A percentile compares a stretch with the other conserved stretches of the same genome.
Evolutionary conservation across 1,139 yeast genomes (phyloP).

Genomic region (Blastobotrys serpentis): DNA sequence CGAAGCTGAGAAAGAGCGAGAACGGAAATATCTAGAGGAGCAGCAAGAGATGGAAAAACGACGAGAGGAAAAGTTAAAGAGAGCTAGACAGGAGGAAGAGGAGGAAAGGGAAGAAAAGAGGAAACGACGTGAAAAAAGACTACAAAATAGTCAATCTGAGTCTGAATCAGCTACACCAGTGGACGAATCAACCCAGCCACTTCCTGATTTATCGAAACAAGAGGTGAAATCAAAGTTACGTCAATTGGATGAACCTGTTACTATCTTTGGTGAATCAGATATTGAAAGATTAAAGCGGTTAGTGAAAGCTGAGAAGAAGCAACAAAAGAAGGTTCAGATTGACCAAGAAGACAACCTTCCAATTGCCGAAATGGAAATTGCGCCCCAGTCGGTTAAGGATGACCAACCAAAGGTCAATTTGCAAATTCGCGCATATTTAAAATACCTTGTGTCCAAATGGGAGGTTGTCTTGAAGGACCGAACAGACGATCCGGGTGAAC

Average conservation of each 20-base stretch:
- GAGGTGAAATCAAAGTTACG: conserved; percentile 50
- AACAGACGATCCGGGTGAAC: conserved; percentile 22
- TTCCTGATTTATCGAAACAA: conserved; percentile 41
- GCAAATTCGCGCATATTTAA: conserved; percentile 51
- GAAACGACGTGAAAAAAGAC: conserved; percentile 26
- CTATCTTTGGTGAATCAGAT: conserved; percentile 50
- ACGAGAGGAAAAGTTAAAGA: conserved; percentile 32
- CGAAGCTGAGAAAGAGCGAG: conserved; percentile 29
- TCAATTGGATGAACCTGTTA: conserved; percentile 43
- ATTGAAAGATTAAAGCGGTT: conserved; percentile 27
- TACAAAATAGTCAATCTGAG: conserved; percentile 7
- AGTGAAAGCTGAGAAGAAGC: conserved; percentile 26
- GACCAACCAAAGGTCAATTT: conserved; percentile 39
- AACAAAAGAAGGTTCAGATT: conserved; percentile 30
- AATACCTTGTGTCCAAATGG: conserved; percentile 50
- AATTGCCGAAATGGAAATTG: conserved; percentile 29
- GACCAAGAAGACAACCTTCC: conserved; percentile 28
- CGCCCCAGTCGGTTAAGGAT: conserved; percentile 42
- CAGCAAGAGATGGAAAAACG: conserved; percentile 34
- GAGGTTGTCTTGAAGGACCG: conserved; percentile 29
- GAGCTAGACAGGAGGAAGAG: conserved; percentile 27
- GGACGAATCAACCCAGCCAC: conserved; percentile 17
- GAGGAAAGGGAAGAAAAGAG: conserved; percentile 29
- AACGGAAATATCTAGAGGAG: conserved; percentile 25
- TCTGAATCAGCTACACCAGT: conserved; percentile 20